Evolutionary conservation across 2,329 filamentous ascomycete genomes (phyloP), one percentile per base, ranked within the genome.

Genomic region (Aspergillus terreus): DNA sequence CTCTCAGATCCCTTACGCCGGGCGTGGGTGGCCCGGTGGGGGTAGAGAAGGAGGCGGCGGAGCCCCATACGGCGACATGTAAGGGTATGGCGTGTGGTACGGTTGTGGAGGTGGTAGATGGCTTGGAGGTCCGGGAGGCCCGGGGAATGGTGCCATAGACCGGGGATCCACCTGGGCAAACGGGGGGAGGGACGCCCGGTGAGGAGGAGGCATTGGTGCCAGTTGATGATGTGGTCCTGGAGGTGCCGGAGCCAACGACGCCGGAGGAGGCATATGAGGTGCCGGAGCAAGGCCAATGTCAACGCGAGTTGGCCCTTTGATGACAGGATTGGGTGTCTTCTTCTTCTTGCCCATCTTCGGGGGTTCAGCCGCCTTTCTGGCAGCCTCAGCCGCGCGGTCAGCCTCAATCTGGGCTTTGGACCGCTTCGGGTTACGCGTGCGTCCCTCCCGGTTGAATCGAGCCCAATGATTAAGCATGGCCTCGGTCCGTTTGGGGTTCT

Each of bases 381-480:
- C 57, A 6, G 62, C 65, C 15, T 70, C 67, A 32, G 58, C 65
- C 30, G 58, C 62, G 30, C 63, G 66, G 50, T 71, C 71, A n/a
- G 69, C 67, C 59, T 73, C 72, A 23, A 75, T 74, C 55, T 75
- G 70, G 9, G 70, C 71, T 54, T 74, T 74, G 30, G 72, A 73
- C 6, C 72, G 68, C 55, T 75, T 75, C 27, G 72, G 72, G 47
- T 74, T 73, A 32, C 72, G 67, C 17, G 68, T 71, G n/a, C 71
- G 68, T 27, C 72, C 72, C 58, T 73, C 71, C 11, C 63, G 61
- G 49, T 73, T 73, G 61, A 74, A 75, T 21, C 71, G 69, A 17
- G 65, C 69, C 72, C 72, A 75, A 56, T 75, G 72, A 52, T 74
- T 70, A 23, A 75, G 65, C 72, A 75, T 75, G 41, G 72, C 72